phyloP scores from a whole-genome alignment of 2,329 filamentous ascomycete species.

The Fusarium sp. region DNA sequence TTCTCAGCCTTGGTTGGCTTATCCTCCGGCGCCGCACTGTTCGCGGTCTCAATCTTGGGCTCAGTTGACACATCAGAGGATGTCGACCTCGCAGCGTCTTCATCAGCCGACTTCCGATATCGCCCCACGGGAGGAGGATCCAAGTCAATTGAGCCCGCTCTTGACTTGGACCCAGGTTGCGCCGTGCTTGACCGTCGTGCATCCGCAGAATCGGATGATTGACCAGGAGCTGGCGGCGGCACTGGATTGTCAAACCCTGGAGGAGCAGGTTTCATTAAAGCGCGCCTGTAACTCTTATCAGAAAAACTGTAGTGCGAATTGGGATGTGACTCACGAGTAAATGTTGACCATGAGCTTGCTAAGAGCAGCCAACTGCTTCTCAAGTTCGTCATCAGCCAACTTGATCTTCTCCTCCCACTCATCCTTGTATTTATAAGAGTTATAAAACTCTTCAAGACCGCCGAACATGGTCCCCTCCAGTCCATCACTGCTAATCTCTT shows the following conservation, averaged over 20 bases:
- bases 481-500: conserved; percentile 44
- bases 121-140: conserved; percentile 29
- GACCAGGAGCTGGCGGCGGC: conserved; percentile 28
- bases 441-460: conserved; percentile 48
- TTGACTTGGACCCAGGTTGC: not conserved
- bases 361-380: conserved; percentile 45
- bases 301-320: not conserved
- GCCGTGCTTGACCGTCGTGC: not conserved
- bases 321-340: conserved; percentile 45
- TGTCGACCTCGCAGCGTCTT: not conserved
- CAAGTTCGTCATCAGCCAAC: conserved; percentile 45
- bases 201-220: not conserved
- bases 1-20: not conserved
- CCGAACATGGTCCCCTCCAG: conserved; percentile 36
- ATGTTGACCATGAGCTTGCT: conserved; percentile 50
- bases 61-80: not conserved
- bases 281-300: conserved; percentile 36
- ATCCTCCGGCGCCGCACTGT: not conserved
- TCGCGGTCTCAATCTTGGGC: not conserved
- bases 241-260: conserved; percentile 20
- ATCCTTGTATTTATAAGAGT: conserved; percentile 50
- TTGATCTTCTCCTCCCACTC: conserved; percentile 50
- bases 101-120: conserved; percentile 5
- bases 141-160: conserved; percentile 6
- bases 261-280: conserved; percentile 47